Conservation (phyloP, 2,329 filamentous ascomycete species). For the Zymoseptoria crescenta region DNA sequence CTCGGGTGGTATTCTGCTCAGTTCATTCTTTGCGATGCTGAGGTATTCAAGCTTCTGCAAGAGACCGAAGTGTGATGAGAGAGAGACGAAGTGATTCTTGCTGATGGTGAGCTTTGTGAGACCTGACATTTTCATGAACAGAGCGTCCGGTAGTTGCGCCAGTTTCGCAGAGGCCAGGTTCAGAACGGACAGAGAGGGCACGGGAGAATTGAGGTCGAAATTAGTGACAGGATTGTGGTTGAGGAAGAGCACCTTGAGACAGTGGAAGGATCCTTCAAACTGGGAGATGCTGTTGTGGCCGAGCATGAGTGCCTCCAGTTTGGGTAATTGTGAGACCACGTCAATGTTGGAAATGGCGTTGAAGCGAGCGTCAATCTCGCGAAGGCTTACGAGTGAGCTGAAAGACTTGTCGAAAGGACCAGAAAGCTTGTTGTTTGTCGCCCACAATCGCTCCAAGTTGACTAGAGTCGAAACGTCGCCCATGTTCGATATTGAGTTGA, state of each 20-base stretch:
- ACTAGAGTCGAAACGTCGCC: conserved; percentile 73
- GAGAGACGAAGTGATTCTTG: conserved; percentile 88
- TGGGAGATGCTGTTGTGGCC: conserved; percentile 90
- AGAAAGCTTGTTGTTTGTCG: conserved; percentile 85
- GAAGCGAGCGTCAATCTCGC: conserved; percentile 90
- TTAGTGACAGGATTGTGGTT: conserved; percentile 94
- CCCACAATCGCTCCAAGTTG: conserved; percentile 80
- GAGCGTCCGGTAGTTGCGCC: conserved; percentile 74
- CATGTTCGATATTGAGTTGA: conserved; percentile 77
- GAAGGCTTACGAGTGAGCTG: conserved; percentile 64
- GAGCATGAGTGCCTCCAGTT: conserved; percentile 77
- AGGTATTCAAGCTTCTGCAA: conserved; percentile 79
- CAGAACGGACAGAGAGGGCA: conserved; percentile 75
- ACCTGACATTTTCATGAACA: conserved; percentile 81
- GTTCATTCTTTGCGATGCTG: conserved; percentile 85
- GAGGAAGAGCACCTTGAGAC: conserved; percentile 73
- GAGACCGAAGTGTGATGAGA: conserved; percentile 78
- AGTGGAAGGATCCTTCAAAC: conserved; percentile 81
- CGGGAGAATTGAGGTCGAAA: conserved; percentile 70
- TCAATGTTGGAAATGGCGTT: conserved; percentile 86
- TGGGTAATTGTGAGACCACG: conserved; percentile 72
- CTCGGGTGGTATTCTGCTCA: conserved; percentile 75
- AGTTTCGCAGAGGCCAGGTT: conserved; percentile 90
- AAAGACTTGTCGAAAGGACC: conserved; percentile 65
- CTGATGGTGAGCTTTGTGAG: conserved; percentile 83